phyloP scores from a whole-genome alignment of 2,329 filamentous ascomycete genomes.

The Dactylonectria macrodidyma region DNA sequence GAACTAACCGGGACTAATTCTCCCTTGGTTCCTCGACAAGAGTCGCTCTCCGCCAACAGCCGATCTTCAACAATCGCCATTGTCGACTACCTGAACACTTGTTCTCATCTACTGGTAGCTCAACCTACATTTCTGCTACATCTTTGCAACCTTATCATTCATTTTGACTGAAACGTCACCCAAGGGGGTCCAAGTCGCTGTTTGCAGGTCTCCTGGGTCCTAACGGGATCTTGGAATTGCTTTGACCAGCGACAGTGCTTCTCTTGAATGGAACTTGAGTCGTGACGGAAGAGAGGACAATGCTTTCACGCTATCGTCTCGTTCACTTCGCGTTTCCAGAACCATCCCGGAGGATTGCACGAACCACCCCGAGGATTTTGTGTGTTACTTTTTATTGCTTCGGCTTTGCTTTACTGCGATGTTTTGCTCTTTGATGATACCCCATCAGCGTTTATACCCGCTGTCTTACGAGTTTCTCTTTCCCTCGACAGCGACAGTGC shows the following conservation, averaged over 20 bases:
- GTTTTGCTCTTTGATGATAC: conserved; percentile 57
- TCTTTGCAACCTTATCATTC: conserved; percentile 5
- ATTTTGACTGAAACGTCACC: neutral
- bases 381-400: conserved; percentile 34
- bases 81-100: conserved; percentile 19
- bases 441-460: conserved; percentile 62
- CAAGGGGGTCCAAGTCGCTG: neutral
- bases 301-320: conserved; percentile 67
- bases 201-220: neutral
- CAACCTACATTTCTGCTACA: conserved; percentile 54
- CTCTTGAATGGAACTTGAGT: conserved; percentile 35
- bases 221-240: conserved; percentile 4
- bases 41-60: conserved; percentile 25
- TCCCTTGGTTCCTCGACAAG: conserved; percentile 1
- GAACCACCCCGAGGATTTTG: conserved; percentile 26
- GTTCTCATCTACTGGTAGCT: conserved; percentile 47
- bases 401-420: conserved; percentile 40
- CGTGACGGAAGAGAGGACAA: conserved; percentile 59
- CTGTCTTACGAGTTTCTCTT: conserved; percentile 58
- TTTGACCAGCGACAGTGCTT: conserved; percentile 62
- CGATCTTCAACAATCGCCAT: conserved; percentile 51
- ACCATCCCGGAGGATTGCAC: conserved; percentile 11
- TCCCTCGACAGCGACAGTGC: conserved; percentile 68
- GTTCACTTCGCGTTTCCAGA: conserved; percentile 32
- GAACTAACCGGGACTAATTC: conserved; percentile 46